phyloP scores from a whole-genome alignment of 306 rosid species.

The Begonia masoniana region DNA sequence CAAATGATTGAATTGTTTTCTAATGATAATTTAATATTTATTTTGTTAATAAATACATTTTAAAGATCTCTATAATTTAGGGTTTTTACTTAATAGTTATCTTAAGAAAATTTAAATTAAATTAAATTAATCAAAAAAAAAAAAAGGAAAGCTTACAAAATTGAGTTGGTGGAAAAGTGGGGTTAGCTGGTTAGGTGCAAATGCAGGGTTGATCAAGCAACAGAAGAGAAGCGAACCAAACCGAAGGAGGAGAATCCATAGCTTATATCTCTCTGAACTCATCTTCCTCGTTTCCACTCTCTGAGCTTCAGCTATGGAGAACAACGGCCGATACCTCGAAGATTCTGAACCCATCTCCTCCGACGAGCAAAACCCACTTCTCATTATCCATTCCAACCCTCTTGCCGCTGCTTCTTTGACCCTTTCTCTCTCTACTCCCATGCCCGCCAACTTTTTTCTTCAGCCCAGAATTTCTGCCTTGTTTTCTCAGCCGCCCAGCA shows the following conservation, averaged over 20 bases:
- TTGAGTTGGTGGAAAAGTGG: too few relatives aligned
- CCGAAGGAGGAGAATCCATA: background rate
- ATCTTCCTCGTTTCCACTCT: background rate
- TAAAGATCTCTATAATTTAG: too few relatives aligned
- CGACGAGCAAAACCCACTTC: constrained; percentile 28
- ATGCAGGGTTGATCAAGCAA: too few relatives aligned
- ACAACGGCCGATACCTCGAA: constrained; percentile 21
- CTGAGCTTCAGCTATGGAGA: constrained; percentile 25
- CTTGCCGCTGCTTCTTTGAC: constrained; percentile 59
- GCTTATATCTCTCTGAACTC: background rate
- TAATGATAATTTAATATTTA: too few relatives aligned
- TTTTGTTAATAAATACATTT: too few relatives aligned
- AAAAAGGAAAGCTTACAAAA: too few relatives aligned
- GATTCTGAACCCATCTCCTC: constrained; percentile 24
- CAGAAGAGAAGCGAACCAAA: background rate
- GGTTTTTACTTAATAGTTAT: too few relatives aligned
- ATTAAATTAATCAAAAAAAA: too few relatives aligned
- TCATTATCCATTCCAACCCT: constrained; percentile 12
- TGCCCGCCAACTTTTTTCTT: constrained; percentile 34
- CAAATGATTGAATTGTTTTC: too few relatives aligned
- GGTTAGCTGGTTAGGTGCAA: too few relatives aligned
- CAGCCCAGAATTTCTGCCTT: constrained; percentile 39
- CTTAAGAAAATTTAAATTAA: too few relatives aligned
- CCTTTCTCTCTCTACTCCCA: constrained; percentile 44
- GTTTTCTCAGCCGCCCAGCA: constrained; percentile 35